phyloP scores from a whole-genome alignment of 1,284 basidiomycete species.

The Pseudozyma sp. region DNA sequence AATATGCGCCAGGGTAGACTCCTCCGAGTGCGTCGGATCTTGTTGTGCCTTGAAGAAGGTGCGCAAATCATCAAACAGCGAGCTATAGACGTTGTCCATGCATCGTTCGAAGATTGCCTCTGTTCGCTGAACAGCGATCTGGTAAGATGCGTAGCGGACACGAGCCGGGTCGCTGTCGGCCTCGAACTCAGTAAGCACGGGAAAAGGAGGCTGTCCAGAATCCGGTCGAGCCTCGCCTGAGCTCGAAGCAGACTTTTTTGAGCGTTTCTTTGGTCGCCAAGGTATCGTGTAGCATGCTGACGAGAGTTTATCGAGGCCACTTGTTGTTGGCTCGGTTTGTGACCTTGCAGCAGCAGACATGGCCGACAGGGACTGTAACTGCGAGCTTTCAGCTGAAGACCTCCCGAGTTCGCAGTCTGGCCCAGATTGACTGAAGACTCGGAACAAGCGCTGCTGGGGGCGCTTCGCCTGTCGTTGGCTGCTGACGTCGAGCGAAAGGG shows the following conservation, averaged over 20 bases:
- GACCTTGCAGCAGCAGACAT: conserved; percentile 25
- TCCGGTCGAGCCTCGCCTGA: not conserved
- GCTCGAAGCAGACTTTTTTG: conserved; percentile 5
- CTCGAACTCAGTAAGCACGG: conserved; percentile 40
- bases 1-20: not conserved
- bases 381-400: too few relatives aligned
- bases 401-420: too few relatives aligned
- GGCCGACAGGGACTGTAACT: not conserved
- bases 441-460: too few relatives aligned
- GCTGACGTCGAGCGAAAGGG: too few relatives aligned
- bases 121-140: conserved; percentile 29
- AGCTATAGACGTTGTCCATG: conserved; percentile 30
- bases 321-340: conserved; percentile 12
- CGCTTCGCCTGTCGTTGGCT: too few relatives aligned
- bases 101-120: conserved; percentile 38
- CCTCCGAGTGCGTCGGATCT: not conserved
- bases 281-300: conserved; percentile 51
- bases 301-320: conserved; percentile 39
- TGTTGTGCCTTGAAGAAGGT: conserved; percentile 23
- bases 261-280: conserved; percentile 39
- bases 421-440: too few relatives aligned
- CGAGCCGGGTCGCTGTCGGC: conserved; percentile 31
- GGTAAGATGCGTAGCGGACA: conserved; percentile 38
- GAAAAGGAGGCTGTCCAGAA: conserved; percentile 19
- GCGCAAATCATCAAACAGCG: conserved; percentile 35